phyloP scores from a whole-genome alignment of 345 rosid species.

The Noccaea caerulescens region DNA sequence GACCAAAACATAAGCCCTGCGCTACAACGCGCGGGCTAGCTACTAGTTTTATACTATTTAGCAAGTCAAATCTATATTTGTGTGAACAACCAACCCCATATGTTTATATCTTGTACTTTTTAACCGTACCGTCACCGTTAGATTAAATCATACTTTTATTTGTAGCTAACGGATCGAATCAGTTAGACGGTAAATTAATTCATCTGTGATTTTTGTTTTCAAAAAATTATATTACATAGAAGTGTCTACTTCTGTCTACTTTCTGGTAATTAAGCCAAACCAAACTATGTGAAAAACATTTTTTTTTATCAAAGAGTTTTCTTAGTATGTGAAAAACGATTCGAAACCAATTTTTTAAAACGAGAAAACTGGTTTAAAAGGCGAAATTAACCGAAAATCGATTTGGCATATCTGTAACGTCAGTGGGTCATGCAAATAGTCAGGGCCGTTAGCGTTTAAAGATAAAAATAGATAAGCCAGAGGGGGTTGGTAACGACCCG shows the following conservation, averaged over 20 bases:
- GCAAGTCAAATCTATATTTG: neutral
- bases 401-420: slow-evolving; percentile 29
- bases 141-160: neutral
- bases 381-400: slow-evolving; percentile 2
- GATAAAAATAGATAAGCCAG: slow-evolving; percentile 29
- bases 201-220: neutral
- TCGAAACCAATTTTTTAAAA: neutral
- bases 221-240: too few species aligned
- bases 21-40: too few species aligned
- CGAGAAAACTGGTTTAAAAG: neutral
- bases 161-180: too few species aligned
- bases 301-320: too few species aligned
- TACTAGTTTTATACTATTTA: neutral
- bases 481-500: slow-evolving; percentile 44
- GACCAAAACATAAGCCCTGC: too few species aligned
- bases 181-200: neutral
- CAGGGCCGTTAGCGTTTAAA: slow-evolving; percentile 34
- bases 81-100: neutral
- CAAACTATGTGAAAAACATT: neutral
- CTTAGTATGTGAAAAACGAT: neutral
- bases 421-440: slow-evolving; percentile 28
- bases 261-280: neutral
- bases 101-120: neutral
- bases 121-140: neutral
- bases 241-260: neutral